A percentile compares a stretch with the other conserved stretches of the same genome.
These are phyloP conservation scores for Aspergillus aculeatinus DNA, from an alignment of 2,329 filamentous ascomycete genomes.

Conservation along the genomic window DNA sequence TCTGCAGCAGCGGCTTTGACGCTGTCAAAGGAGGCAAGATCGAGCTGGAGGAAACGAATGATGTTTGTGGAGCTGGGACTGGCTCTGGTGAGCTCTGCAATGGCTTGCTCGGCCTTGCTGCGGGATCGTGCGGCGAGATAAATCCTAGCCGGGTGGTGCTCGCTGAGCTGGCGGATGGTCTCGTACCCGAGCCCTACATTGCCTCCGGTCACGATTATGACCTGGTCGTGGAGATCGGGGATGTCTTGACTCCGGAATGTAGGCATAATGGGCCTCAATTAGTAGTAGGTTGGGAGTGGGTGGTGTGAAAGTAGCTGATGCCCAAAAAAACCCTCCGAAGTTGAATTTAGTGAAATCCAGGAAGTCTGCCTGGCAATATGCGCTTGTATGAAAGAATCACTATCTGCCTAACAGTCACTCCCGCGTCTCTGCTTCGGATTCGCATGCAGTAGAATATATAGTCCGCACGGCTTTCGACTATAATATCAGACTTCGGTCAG, in stretches of 20 bases:
- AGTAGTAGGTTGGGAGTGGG: too few species aligned
- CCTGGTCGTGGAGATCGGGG: slow-evolving; percentile 41
- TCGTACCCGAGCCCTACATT: slow-evolving; percentile 51
- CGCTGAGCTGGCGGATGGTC: slow-evolving; percentile 31
- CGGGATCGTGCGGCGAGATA: slow-evolving; percentile 11
- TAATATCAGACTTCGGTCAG: too few species aligned
- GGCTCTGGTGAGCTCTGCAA: slow-evolving; percentile 1
- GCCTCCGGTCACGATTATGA: slow-evolving; percentile 48
- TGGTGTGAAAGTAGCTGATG: too few species aligned
- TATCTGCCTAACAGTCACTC: too few species aligned
- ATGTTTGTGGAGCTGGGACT: background rate
- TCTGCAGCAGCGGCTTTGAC: slow-evolving; percentile 14
- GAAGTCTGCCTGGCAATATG: too few species aligned
- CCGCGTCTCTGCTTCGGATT: too few species aligned
- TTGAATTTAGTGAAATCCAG: too few species aligned
- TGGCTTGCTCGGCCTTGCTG: slow-evolving; percentile 9
- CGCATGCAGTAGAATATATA: too few species aligned
- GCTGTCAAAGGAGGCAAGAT: slow-evolving; percentile 17
- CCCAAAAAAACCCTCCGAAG: too few species aligned
- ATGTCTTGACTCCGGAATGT: slow-evolving; percentile 30
- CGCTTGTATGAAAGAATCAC: too few species aligned
- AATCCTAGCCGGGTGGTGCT: slow-evolving; percentile 9
- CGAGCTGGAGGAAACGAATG: slow-evolving; percentile 11
- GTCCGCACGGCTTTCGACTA: too few species aligned
- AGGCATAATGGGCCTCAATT: background rate